A percentile compares a stretch with the other conserved stretches of the same genome.
Conservation (phyloP, 768 basidiomycete species). For the Lanmaoa rubissima region DNA sequence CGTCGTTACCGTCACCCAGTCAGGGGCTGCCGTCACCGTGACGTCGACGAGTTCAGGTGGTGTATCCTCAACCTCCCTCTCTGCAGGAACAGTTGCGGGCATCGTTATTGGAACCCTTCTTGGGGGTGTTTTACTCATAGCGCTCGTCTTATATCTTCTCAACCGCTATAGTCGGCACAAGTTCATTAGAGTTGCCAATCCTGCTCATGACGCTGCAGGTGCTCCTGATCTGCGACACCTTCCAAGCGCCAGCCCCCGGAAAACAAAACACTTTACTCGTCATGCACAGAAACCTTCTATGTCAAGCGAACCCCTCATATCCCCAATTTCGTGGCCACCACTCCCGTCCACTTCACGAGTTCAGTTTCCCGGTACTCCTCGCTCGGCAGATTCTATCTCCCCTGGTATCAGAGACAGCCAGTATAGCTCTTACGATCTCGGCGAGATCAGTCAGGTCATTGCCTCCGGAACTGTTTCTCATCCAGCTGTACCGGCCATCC, state of each 20-base stretch:
- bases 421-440: background rate
- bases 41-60: background rate
- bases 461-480: background rate
- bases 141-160: conserved; percentile 12
- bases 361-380: conserved; percentile 2
- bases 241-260: background rate
- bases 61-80: conserved; percentile 1
- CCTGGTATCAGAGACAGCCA: background rate
- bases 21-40: conserved; percentile 1
- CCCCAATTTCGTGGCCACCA: conserved; percentile 8
- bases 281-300: conserved; percentile 17
- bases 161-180: conserved; percentile 5
- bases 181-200: conserved; percentile 20
- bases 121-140: conserved; percentile 13
- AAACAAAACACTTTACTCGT: background rate
- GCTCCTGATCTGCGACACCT: background rate
- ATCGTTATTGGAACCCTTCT: conserved; percentile 23
- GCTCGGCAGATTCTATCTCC: conserved; percentile 1
- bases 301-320: conserved; percentile 25
- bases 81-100: conserved; percentile 13
- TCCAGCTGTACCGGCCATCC: background rate
- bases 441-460: conserved; percentile 1
- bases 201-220: background rate
- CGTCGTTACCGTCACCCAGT: conserved; percentile 8
- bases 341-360: conserved; percentile 1